Evolutionary conservation across 2,329 filamentous ascomycete species (phyloP), one percentile per base, ranked within the genome.

Genomic region (Fonsecaea monophora): DNA sequence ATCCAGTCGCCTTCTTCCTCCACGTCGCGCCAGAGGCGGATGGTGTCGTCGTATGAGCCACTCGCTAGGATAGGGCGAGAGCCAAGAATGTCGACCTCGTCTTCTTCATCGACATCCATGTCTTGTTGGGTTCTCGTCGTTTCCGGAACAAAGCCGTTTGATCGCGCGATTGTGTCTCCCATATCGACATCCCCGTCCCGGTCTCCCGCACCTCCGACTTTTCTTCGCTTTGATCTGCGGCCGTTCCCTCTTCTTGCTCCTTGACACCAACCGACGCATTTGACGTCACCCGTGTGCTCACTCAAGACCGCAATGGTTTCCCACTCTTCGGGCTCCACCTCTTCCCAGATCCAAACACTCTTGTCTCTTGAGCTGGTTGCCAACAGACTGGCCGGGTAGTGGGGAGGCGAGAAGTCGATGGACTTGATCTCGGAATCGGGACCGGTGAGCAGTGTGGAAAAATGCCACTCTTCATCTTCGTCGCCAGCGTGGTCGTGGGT

Each of bases 271-370:
- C 89, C 87, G 1, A 99, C 92, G 70, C 89, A 92, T 78, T 99
- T 99, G 72, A 99, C 94, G 79, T 99, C 95, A 25, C 92, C 94
- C 55, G 94, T 91, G 77, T 99, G 95, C 80, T 98, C 95, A 79
- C 92, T 92, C 74, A 98, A 84, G 61, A 98, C 94, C 0, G 94
- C 95, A 15, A 98, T 89, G 1, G 95, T 98, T 84, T 99, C 95
- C 82, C 94, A 98, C 77, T 98, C 95, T 63, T 96, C 94, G 15
- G 90, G 91, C 72, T 91, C 90, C 62, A 97, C 86, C 77, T 98
- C 95, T 79, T 99, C 95, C 95, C 95, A 99, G 73, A 99, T 92
- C 95, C 95, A 99, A 18, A 98, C 92, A 15, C 88, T 91, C 82
- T 98, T 98, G 78, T 99, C 95, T 57, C 95, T 86, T 61, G 89